A percentile compares a stretch with the other conserved stretches of the same genome.
Conservation (phyloP, 805 yeast genomes). For the Wickerhamomyces ciferrii region DNA sequence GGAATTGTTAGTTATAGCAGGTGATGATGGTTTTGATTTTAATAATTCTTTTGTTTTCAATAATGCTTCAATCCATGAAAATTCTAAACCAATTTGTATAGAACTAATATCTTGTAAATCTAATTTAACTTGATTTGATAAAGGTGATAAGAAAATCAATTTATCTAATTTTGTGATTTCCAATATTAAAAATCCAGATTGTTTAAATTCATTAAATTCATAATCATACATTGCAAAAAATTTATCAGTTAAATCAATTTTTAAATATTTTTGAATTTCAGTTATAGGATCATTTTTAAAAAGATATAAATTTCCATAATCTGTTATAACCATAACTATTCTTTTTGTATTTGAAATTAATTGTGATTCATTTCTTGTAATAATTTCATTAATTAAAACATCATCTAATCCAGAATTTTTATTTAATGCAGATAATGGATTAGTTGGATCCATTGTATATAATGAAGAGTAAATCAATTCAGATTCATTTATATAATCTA, state of each 20-base stretch:
- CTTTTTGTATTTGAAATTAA: slow-evolving; percentile 19
- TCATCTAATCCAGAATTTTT: slow-evolving; percentile 19
- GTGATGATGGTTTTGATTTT: slow-evolving; percentile 20
- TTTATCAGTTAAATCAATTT: slow-evolving; percentile 40
- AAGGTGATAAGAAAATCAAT: slow-evolving; percentile 16
- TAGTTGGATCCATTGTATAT: slow-evolving; percentile 13
- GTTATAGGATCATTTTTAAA: slow-evolving; percentile 18
- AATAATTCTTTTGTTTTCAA: slow-evolving; percentile 59
- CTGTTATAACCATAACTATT: slow-evolving; percentile 26
- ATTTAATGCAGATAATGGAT: slow-evolving; percentile 4
- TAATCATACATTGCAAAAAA: slow-evolving; percentile 75
- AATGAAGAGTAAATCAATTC: slow-evolving; percentile 11
- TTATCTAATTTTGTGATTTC: slow-evolving; percentile 34
- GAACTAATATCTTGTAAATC: slow-evolving; percentile 18
- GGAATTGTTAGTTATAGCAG: slow-evolving; percentile 7
- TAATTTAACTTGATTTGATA: slow-evolving; percentile 13
- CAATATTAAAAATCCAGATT: slow-evolving; percentile 57
- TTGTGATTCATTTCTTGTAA: slow-evolving; percentile 15
- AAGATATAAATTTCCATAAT: slow-evolving; percentile 26
- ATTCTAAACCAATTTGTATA: slow-evolving; percentile 38
- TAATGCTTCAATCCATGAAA: slow-evolving; percentile 68
- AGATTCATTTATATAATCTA: slow-evolving; percentile 17
- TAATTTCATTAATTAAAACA: slow-evolving; percentile 26
- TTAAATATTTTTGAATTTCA: slow-evolving; percentile 20
- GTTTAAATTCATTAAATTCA: slow-evolving; percentile 58